Evolutionary conservation across 345 rosid species (phyloP).

Genomic region (Euphorbia pulcherrima): DNA sequence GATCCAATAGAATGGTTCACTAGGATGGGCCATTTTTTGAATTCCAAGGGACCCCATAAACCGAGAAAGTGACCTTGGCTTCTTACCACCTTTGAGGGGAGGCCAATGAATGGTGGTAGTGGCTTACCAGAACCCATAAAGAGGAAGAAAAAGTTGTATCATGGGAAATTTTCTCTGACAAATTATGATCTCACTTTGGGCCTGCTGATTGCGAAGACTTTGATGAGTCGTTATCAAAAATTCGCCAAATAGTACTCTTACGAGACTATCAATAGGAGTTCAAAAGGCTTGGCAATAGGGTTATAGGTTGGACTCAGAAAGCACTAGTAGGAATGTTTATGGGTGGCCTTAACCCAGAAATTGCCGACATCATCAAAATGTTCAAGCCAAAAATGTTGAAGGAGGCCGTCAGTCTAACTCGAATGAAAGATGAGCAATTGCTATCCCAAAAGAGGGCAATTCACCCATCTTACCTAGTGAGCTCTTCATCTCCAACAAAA

Average conservation of each 20-base stretch:
- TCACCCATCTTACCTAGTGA: too few relatives aligned
- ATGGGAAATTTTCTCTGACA: background rate
- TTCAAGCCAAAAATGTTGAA: background rate
- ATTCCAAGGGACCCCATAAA: background rate
- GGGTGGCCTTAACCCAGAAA: background rate
- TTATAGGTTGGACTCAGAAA: background rate
- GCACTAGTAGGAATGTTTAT: background rate
- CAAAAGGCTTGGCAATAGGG: background rate
- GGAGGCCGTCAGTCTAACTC: background rate
- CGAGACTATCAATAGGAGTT: background rate
- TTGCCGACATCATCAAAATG: background rate
- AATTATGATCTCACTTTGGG: background rate
- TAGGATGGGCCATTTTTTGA: background rate
- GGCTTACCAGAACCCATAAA: background rate
- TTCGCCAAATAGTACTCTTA: background rate
- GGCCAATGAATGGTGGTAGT: background rate
- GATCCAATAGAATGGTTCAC: background rate
- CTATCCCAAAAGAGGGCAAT: too few relatives aligned
- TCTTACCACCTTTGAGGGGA: background rate
- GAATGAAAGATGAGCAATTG: constrained; percentile 6
- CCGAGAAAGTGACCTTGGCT: background rate
- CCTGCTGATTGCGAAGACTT: background rate
- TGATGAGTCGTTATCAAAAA: background rate
- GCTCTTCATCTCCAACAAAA: too few relatives aligned
- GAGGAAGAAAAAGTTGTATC: background rate